Conservation (phyloP, 139 green algal genomes). For the Coelastrella sp. region DNA sequence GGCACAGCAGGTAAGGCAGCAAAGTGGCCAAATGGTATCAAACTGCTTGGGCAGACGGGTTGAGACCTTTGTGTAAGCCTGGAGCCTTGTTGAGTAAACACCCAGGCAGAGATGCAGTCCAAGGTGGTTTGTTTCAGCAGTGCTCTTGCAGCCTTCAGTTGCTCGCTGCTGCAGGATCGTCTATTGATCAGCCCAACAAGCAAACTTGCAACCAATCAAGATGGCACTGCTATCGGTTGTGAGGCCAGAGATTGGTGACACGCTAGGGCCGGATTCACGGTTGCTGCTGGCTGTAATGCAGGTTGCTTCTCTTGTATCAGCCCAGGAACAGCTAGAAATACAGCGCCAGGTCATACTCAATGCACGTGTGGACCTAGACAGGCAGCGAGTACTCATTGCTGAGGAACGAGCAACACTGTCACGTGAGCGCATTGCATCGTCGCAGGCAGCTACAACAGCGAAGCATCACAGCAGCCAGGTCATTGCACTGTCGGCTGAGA, state of each 20-base stretch:
- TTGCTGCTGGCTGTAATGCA: constrained; percentile 3
- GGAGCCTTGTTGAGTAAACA: too few species aligned
- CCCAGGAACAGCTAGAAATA: constrained; percentile 25
- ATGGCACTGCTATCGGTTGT: background rate
- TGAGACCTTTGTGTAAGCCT: too few species aligned
- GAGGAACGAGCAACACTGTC: constrained; percentile 27
- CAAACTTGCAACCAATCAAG: background rate
- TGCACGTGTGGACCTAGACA: constrained; percentile 38
- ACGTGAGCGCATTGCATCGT: constrained; percentile 37
- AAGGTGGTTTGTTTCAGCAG: too few species aligned
- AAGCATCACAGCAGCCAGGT: background rate
- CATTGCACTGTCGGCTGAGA: background rate
- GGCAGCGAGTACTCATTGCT: constrained; percentile 35
- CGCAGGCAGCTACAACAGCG: constrained; percentile 9
- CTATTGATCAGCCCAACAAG: background rate
- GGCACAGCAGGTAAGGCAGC: constrained; percentile 2
- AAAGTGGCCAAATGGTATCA: too few species aligned
- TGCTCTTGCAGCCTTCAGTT: too few species aligned
- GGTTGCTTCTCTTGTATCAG: constrained; percentile 18
- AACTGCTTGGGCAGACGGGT: too few species aligned
- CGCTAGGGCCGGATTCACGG: background rate
- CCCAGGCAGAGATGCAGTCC: too few species aligned
- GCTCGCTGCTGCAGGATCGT: too few species aligned
- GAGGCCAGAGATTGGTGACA: background rate
- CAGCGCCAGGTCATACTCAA: constrained; percentile 15